Base-by-base conservation (phyloP, 1,139 yeast genomes). In the Kodamaea sp. region DNA sequence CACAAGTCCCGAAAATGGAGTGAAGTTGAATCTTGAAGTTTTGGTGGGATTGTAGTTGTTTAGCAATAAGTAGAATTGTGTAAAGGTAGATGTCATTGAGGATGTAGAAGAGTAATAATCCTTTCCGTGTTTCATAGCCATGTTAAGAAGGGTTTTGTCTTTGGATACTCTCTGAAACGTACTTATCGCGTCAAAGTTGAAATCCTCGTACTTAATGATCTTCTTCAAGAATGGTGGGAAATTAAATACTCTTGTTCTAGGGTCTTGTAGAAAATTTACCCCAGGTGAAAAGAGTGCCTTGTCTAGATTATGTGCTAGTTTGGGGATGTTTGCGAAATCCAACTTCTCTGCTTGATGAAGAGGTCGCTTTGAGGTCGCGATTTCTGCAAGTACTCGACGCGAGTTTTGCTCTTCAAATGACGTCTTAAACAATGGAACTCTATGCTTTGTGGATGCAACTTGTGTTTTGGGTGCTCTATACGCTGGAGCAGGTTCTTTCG, bases 41-140 rank as follows among this genome's bases (percentile, higher is more conserved):
- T 48, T 38, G 2, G 30, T 31, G 3, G 51, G 48, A 15, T 51
- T 39, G 44, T 65, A 70, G 48, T 76, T 70, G 49, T 83, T 80
- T 19, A 95, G 78, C 9, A 92, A 51, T 14, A 82, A 70, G 58
- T 92, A 96, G 43, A 90, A 67, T 37, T 89, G 95, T 9, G 80
- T 70, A 33, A 92, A 67, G 1, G 83, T 63, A 0, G 82, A 71
- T 0, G 97, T 89, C 84, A 92, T 74, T 2, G 96, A 84, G 15
- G 95, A 85, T 0, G 97, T 89, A 0, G 97, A 88, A 2, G 95
- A 85, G 42, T 77, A 78, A 53, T 72, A 90, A 38, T 66, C 70
- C 37, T 53, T 54, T 15, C 50, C 42, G 16, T 67, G 61, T 12
- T 60, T 51, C 15, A 61, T 47, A 0, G 95, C 81, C 11, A 83